These are phyloP conservation scores for Schwanniomyces occidentalis DNA, from an alignment of 805 yeast species.

Conservation along the genomic window DNA sequence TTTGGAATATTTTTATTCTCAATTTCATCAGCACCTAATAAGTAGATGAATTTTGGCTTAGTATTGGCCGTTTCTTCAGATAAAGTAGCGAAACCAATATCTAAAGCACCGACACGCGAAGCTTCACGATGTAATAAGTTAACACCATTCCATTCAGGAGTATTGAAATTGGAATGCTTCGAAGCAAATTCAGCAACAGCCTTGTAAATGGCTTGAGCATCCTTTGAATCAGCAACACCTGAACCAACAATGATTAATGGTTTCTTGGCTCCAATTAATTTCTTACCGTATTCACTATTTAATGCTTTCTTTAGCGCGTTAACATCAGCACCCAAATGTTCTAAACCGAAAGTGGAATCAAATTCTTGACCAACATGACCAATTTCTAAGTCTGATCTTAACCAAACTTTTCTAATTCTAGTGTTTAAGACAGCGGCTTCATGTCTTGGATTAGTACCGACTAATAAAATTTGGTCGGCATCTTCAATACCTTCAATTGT, in stretches of 20 bases:
- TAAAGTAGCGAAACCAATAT: conserved; percentile 68
- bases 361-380: conserved; percentile 75
- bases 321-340: conserved; percentile 62
- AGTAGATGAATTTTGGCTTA: conserved; percentile 72
- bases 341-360: conserved; percentile 70
- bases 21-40: conserved; percentile 84
- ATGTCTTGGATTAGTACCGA: conserved; percentile 86
- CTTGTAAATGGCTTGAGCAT: conserved; percentile 60
- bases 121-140: conserved; percentile 83
- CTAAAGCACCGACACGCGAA: conserved; percentile 84
- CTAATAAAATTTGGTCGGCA: conserved; percentile 76
- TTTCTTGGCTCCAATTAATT: conserved; percentile 61
- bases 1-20: conserved; percentile 67
- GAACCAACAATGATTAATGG: conserved; percentile 84
- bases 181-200: conserved; percentile 61
- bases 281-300: conserved; percentile 67
- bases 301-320: conserved; percentile 60
- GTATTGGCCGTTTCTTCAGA: conserved; percentile 47
- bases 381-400: conserved; percentile 64
- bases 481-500: conserved; percentile 76
- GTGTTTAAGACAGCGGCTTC: conserved; percentile 89
- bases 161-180: conserved; percentile 57
- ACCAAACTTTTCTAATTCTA: conserved; percentile 80
- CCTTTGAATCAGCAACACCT: conserved; percentile 68
- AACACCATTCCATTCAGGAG: conserved; percentile 78